These are phyloP conservation scores for Tuber umbilicatum DNA, from an alignment of 495 filamentous ascomycete species.

Conservation along the genomic window DNA sequence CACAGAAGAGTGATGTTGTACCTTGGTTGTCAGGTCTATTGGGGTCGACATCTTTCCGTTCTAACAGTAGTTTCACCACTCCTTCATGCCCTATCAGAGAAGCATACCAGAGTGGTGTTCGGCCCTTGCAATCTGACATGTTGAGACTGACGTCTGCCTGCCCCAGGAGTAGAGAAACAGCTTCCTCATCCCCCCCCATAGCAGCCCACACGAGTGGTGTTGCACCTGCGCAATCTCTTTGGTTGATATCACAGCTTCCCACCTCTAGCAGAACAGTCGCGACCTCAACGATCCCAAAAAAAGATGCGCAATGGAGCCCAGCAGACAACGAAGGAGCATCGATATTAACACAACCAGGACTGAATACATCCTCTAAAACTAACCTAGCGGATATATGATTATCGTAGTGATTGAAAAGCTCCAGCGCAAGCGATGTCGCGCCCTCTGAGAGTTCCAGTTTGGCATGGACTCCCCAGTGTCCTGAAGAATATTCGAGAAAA, in stretches of 20 bases:
- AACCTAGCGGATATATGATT: not conserved
- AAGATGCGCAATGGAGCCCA: too few species aligned
- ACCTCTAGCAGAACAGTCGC: not conserved
- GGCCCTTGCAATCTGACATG: too few species aligned
- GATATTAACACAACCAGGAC: not conserved
- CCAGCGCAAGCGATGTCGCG: too few species aligned
- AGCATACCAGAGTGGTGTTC: too few species aligned
- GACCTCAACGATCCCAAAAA: not conserved
- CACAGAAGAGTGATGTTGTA: not conserved
- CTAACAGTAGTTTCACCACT: not conserved
- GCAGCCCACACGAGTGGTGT: not conserved
- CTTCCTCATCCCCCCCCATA: not conserved
- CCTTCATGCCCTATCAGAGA: too few species aligned
- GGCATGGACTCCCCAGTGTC: not conserved
- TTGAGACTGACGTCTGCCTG: too few species aligned
- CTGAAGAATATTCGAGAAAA: not conserved
- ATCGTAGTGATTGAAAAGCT: not conserved
- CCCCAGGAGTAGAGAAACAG: too few species aligned
- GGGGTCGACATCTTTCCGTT: not conserved
- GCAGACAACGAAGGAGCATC: not conserved
- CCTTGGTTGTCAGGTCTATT: not conserved
- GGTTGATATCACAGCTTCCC: not conserved
- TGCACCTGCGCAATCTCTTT: too few species aligned
- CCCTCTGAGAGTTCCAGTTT: not conserved
- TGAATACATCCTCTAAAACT: not conserved